Percentiles rank a stretch among this genome's conserved stretches.
Evolutionary conservation across 371 early-diverging fungal species (phyloP).

Genomic region (Zychaea mexicana): DNA sequence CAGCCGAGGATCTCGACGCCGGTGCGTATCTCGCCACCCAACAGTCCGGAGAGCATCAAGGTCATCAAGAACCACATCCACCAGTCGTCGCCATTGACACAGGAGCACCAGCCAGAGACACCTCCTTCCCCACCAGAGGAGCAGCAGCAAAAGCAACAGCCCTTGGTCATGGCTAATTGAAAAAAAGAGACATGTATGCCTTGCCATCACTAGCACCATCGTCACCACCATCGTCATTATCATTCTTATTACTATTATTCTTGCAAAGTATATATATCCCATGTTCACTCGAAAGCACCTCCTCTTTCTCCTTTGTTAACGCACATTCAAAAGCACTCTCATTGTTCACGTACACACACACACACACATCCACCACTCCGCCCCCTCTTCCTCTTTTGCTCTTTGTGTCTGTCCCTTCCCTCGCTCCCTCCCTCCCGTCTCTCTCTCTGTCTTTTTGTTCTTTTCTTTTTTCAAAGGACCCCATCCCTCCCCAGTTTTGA

Average conservation of each 20-base stretch:
- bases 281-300: not conserved
- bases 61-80: conserved; percentile 12
- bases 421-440: not conserved
- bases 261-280: too few relatives aligned
- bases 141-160: conserved; percentile 9
- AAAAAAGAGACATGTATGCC: not conserved
- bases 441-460: too few relatives aligned
- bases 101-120: conserved; percentile 2
- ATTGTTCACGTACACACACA: not conserved
- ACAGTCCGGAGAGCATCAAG: conserved; percentile 31
- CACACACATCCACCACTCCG: not conserved
- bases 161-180: conserved; percentile 15
- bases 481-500: not conserved
- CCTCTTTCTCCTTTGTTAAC: not conserved
- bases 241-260: too few relatives aligned
- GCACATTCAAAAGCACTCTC: not conserved
- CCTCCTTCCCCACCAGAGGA: conserved; percentile 5
- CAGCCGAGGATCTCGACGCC: conserved; percentile 43
- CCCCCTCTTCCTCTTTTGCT: not conserved
- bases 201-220: not conserved
- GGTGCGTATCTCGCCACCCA: conserved; percentile 51
- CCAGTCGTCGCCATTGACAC: conserved; percentile 18
- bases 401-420: not conserved
- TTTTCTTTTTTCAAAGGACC: too few relatives aligned
- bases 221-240: too few relatives aligned